Conservation (phyloP, 768 basidiomycete species). For the Tricholoma sp. region DNA sequence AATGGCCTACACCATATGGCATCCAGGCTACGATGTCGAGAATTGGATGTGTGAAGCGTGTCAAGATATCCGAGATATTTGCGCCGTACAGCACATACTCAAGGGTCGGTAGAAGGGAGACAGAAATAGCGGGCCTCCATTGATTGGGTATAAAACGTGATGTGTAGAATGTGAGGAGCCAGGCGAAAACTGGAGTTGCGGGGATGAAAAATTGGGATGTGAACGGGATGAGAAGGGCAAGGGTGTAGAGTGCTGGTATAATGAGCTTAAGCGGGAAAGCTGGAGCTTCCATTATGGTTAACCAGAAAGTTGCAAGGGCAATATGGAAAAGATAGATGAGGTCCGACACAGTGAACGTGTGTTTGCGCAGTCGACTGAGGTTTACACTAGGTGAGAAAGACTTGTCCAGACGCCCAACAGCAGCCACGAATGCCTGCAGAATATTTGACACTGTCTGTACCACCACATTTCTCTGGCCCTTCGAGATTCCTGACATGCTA, state of each 20-base stretch:
- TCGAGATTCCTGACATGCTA: not conserved
- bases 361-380: conserved; percentile 48
- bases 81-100: conserved; percentile 96
- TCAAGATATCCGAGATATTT: conserved; percentile 96
- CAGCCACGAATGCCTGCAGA: conserved; percentile 50
- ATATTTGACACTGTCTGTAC: conserved; percentile 19
- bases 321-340: conserved; percentile 61
- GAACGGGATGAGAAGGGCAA: conserved; percentile 73
- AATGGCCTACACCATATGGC: conserved; percentile 95
- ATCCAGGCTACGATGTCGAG: conserved; percentile 95
- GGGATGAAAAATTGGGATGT: conserved; percentile 90
- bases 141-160: conserved; percentile 77
- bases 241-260: conserved; percentile 67
- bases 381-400: conserved; percentile 70
- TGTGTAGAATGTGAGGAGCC: conserved; percentile 82
- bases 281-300: conserved; percentile 65
- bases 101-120: conserved; percentile 89
- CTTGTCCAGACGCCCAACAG: conserved; percentile 66
- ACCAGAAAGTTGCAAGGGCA: conserved; percentile 61
- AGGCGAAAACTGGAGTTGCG: conserved; percentile 80
- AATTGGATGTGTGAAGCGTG: conserved; percentile 86
- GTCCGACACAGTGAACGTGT: conserved; percentile 55
- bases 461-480: conserved; percentile 13
- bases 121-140: conserved; percentile 80
- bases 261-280: conserved; percentile 68